Conservation (phyloP, 148 eudicot species). For the Vaccinium myrtillus region DNA sequence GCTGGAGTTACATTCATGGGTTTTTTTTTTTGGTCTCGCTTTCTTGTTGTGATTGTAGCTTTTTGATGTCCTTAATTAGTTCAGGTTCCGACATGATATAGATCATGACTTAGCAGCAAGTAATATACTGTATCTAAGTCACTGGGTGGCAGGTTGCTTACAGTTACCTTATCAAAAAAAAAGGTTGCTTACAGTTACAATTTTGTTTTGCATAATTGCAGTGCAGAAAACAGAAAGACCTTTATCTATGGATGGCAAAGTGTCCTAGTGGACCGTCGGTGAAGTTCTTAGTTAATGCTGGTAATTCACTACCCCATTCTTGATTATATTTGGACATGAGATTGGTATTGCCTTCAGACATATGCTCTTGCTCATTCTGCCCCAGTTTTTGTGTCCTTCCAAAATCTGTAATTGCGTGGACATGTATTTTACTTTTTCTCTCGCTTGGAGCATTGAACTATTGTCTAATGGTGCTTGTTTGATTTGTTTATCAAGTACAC, state of each 20-base stretch:
- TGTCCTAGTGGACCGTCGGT: constrained; percentile 97
- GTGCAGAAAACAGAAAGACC: constrained; percentile 96
- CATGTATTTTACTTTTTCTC: not conserved
- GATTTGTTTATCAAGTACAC: constrained; percentile 49
- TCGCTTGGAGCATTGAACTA: too few relatives aligned
- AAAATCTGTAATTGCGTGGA: not conserved
- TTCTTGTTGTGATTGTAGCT: not conserved
- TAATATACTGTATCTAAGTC: not conserved
- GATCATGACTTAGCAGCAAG: not conserved
- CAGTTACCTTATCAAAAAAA: too few relatives aligned
- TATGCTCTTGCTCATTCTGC: not conserved
- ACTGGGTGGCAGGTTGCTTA: not conserved
- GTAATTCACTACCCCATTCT: constrained; percentile 28
- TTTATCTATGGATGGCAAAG: constrained; percentile 94
- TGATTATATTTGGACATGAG: not conserved
- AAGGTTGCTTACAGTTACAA: constrained; percentile 1
- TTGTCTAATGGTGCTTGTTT: not conserved
- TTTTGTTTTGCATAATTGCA: constrained; percentile 27
- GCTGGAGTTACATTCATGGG: not conserved
- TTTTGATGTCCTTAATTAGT: not conserved
- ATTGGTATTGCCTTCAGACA: not conserved
- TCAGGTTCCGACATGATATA: not conserved
- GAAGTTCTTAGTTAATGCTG: constrained; percentile 92
- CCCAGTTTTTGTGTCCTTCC: not conserved
- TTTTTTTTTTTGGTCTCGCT: not conserved